A percentile compares a stretch with the other conserved stretches of the same genome.
Evolutionary conservation across 352 stramenopile species (phyloP).

Genomic region (Phytophthora hybrid): DNA sequence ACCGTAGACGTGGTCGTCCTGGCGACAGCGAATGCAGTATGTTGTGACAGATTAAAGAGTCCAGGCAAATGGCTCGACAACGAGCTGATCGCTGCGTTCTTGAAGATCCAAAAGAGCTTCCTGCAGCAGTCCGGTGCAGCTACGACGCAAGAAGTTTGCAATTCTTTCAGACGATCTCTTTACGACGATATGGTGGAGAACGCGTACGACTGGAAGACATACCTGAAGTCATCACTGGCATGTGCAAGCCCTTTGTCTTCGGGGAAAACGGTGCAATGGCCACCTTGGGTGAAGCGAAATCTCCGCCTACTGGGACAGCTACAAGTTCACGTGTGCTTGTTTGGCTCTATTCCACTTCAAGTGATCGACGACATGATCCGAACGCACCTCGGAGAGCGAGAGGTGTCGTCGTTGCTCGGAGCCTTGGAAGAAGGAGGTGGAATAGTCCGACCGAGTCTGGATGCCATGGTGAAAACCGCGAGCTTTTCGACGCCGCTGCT

Average conservation of each 20-base stretch:
- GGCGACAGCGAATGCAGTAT: background rate
- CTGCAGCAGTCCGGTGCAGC: background rate
- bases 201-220: conserved; percentile 35
- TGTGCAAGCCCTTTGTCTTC: background rate
- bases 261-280: conserved; percentile 20
- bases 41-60: background rate
- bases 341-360: conserved; percentile 29
- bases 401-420: conserved; percentile 26
- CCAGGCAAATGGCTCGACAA: conserved; percentile 14
- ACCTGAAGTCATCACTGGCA: conserved; percentile 23
- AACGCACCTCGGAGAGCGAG: conserved; percentile 31
- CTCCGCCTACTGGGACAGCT: conserved; percentile 41
- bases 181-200: conserved; percentile 47
- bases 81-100: conserved; percentile 26
- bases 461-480: conserved; percentile 14
- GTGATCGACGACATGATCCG: conserved; percentile 41
- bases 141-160: background rate
- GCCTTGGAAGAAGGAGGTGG: conserved; percentile 19
- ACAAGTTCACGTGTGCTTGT: conserved; percentile 45
- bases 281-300: conserved; percentile 36
- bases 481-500: conserved; percentile 29
- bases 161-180: conserved; percentile 16
- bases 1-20: conserved; percentile 14
- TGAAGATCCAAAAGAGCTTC: conserved; percentile 37
- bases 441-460: conserved; percentile 24